phyloP scores from a whole-genome alignment of 2,329 filamentous ascomycete genomes.

The Diaporthe ilicicola region DNA sequence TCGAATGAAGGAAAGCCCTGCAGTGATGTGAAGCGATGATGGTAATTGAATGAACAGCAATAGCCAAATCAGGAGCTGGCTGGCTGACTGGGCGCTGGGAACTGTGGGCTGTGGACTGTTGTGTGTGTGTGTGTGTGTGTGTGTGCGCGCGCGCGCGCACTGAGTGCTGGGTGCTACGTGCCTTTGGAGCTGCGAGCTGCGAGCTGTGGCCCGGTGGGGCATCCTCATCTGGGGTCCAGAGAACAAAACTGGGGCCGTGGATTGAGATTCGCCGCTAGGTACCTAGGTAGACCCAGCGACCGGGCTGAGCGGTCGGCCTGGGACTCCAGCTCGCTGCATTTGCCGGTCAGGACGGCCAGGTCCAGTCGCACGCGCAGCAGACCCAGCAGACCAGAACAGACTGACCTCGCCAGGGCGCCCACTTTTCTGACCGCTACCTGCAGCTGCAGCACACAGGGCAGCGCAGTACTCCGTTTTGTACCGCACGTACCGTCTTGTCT shows the following conservation, averaged over 20 bases:
- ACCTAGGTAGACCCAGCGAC: slow-evolving; percentile 14
- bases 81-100: neutral
- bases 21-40: too few relatives aligned
- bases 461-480: neutral
- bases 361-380: slow-evolving; percentile 15
- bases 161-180: neutral
- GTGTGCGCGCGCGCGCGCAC: neutral
- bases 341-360: slow-evolving; percentile 7
- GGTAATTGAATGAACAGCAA: too few relatives aligned
- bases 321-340: slow-evolving; percentile 18
- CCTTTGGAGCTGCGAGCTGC: slow-evolving; percentile 17
- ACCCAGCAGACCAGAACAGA: slow-evolving; percentile 17
- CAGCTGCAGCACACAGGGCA: neutral
- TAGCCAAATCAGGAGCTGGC: too few relatives aligned
- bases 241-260: slow-evolving; percentile 11
- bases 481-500: neutral
- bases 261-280: slow-evolving; percentile 16
- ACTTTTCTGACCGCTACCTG: slow-evolving; percentile 22
- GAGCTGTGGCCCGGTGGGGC: slow-evolving; percentile 10
- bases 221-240: slow-evolving; percentile 11
- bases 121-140: too few relatives aligned
- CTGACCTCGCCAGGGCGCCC: slow-evolving; percentile 6
- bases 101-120: neutral
- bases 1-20: too few relatives aligned
- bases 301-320: slow-evolving; percentile 19